phyloP scores from a whole-genome alignment of 148 eudicot species.

The Camellia lanceoleosa region DNA sequence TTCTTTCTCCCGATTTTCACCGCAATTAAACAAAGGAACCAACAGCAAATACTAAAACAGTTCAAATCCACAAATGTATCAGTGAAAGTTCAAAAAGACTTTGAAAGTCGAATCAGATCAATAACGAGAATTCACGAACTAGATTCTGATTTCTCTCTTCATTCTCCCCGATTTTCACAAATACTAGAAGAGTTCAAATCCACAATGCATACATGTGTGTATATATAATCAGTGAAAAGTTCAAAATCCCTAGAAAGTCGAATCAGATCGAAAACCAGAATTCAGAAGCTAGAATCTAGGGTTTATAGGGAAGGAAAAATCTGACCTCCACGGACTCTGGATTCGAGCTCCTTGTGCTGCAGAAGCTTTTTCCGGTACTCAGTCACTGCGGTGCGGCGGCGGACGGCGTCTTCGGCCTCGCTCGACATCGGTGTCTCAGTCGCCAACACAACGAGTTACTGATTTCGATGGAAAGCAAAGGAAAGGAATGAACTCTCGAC shows the following conservation, averaged over 20 bases:
- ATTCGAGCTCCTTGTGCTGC: conserved; percentile 74
- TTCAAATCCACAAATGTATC: background rate
- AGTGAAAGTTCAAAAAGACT: too few species aligned
- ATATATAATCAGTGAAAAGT: background rate
- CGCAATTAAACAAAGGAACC: background rate
- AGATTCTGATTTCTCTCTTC: background rate
- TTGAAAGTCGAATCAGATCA: too few species aligned
- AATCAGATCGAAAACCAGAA: background rate
- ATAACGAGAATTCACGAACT: too few species aligned
- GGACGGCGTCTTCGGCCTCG: conserved; percentile 63
- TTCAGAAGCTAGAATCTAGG: conserved; percentile 20
- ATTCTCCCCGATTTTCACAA: background rate
- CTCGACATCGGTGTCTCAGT: conserved; percentile 33
- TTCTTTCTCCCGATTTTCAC: background rate
- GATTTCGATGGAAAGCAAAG: background rate
- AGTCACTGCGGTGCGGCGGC: conserved; percentile 50
- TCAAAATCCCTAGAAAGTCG: background rate
- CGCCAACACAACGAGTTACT: background rate
- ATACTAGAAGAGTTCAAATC: too few species aligned
- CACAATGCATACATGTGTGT: background rate
- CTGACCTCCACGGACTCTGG: conserved; percentile 70
- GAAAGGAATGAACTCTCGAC: background rate
- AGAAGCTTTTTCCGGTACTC: conserved; percentile 78
- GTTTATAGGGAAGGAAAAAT: conserved; percentile 1
- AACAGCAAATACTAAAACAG: background rate